These are phyloP conservation scores for Cladosporium sp. DNA, from an alignment of 2,329 filamentous ascomycete species.

Conservation along the genomic window DNA sequence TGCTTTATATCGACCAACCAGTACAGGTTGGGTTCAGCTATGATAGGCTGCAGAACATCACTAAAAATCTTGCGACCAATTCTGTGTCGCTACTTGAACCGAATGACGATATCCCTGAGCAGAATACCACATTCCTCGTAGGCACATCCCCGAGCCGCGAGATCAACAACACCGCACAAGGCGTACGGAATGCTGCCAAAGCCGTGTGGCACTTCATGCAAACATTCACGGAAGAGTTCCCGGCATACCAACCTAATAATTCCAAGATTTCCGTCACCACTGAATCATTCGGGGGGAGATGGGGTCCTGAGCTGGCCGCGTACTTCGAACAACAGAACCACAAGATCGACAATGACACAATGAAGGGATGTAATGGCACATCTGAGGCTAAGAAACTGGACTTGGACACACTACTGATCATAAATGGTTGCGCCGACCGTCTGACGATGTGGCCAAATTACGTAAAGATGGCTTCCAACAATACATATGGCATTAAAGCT, in stretches of 20 bases:
- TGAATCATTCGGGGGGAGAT: conserved; percentile 60
- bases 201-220: conserved; percentile 62
- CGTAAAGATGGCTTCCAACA: conserved; percentile 52
- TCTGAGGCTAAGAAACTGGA: conserved; percentile 36
- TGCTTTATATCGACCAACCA: conserved; percentile 66
- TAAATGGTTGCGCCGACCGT: conserved; percentile 57
- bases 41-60: conserved; percentile 41
- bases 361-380: conserved; percentile 33
- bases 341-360: conserved; percentile 47
- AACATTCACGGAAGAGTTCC: conserved; percentile 64
- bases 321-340: conserved; percentile 61
- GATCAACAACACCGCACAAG: conserved; percentile 48
- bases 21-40: conserved; percentile 59
- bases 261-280: conserved; percentile 55
- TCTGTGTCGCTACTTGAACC: conserved; percentile 26
- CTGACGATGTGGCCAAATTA: conserved; percentile 49
- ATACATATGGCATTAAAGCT: conserved; percentile 56
- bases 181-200: conserved; percentile 53
- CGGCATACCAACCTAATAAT: conserved; percentile 60
- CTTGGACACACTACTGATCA: conserved; percentile 52
- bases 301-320: conserved; percentile 62
- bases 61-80: conserved; percentile 36
- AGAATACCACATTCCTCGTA: conserved; percentile 55
- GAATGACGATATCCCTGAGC: conserved; percentile 34
- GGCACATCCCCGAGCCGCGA: conserved; percentile 54